Percentiles rank a stretch among this genome's conserved stretches.
Conservation (phyloP, 495 filamentous ascomycete genomes). For the Penicillium odoratum region DNA sequence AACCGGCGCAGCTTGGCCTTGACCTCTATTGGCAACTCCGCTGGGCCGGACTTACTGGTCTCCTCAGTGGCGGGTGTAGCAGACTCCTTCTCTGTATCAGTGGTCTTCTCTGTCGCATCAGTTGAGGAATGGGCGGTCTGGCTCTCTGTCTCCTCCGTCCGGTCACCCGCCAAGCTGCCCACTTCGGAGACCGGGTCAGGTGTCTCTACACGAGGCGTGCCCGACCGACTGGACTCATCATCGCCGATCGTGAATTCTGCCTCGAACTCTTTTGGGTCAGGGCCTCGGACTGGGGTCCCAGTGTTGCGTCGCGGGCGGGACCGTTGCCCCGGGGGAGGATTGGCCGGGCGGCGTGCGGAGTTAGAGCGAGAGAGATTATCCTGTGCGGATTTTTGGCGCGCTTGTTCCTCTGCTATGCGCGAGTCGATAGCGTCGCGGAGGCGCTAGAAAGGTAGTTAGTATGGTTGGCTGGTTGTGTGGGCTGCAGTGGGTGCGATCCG, state of each 20-base stretch:
- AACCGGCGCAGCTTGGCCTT: constrained; percentile 67
- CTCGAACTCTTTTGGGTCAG: constrained; percentile 84
- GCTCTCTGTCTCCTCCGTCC: constrained; percentile 32
- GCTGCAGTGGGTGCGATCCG: too few relatives aligned
- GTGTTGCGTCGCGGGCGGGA: constrained; percentile 52
- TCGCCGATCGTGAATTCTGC: constrained; percentile 79
- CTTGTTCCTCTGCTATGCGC: constrained; percentile 86
- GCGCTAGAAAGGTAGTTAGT: constrained; percentile 53
- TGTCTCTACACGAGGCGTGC: constrained; percentile 49
- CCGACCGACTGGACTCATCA: constrained; percentile 61
- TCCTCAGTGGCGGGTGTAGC: constrained; percentile 17
- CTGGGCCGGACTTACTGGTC: constrained; percentile 24
- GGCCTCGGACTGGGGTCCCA: constrained; percentile 53
- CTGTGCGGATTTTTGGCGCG: constrained; percentile 62
- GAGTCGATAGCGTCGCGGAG: constrained; percentile 83
- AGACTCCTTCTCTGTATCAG: constrained; percentile 22
- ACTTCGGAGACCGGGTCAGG: constrained; percentile 27
- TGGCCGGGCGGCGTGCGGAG: constrained; percentile 50
- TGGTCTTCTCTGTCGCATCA: constrained; percentile 29
- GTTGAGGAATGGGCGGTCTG: constrained; percentile 19
- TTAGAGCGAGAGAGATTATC: constrained; percentile 50
- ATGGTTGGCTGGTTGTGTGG: neutral
- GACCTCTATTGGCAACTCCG: constrained; percentile 76
- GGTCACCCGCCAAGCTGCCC: constrained; percentile 21
- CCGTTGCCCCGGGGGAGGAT: constrained; percentile 54